Base-by-base conservation (phyloP, 345 rosid genomes). In the Gynandropsis gynandra region DNA sequence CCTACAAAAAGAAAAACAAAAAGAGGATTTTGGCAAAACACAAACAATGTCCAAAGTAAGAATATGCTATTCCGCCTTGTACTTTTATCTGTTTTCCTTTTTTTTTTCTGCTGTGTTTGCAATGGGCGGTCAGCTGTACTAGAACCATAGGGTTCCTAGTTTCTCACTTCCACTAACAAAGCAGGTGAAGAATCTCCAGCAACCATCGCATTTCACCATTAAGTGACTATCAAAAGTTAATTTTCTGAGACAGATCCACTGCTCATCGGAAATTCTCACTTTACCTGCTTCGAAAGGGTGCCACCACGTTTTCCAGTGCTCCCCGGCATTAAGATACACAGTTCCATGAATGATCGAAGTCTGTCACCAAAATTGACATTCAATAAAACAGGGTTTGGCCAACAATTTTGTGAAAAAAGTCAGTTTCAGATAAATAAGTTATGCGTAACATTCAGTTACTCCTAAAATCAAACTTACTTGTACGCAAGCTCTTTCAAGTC, bases 301-400 rank as follows among this genome's bases (percentile, higher is more conserved):
- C 47, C 76, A 66, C 59, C 64, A 55, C 69, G 84, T 52, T 74
- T 83, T 57, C 73, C 64, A 63, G 87, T 66, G 59, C 73, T 74
- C 42, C 96, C 96, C 10, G 96, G 82, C 63, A 80, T 55, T 55
- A 90, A 69, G 69, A 90, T 90, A 67, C 98, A 90, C 64, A 90
- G 70, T 63, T 90, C 96, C 96, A 90, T 83, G 51, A 83, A 76
- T 16, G 96, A 77, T 48, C 90, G 75, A 35, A 89, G 90, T 69
- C 96, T 89, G 86, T 41, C 58, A 58, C 48, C 53, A 52, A 46
- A 36, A 42, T 40, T 24, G 19, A 55, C 52, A 52, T 31, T 24
- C 24, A 0, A 58, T 40, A 49, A 58, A 27, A 45, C 14, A 52
- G 16, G 27, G 21, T 17, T 42, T 56, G 24, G 18, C 58, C 16